Conservation (phyloP, 106 monocot genomes). For the Allium sativum region DNA sequence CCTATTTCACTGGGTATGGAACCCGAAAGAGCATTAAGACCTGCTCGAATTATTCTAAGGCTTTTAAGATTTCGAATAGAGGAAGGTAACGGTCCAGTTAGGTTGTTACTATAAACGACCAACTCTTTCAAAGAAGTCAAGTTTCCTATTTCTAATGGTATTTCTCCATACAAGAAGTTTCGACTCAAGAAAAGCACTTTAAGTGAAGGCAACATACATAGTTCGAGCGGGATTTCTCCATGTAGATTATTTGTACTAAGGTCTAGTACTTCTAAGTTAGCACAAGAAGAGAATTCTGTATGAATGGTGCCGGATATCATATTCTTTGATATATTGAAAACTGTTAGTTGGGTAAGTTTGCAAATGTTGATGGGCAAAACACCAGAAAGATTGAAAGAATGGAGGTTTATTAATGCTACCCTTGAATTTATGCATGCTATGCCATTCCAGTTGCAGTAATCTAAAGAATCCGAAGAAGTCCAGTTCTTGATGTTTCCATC, state of each 20-base stretch:
- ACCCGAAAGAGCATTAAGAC: conserved; percentile 51
- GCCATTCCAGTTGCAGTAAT: conserved; percentile 55
- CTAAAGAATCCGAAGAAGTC: conserved; percentile 17
- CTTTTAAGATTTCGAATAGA: conserved; percentile 34
- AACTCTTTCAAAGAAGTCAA: conserved; percentile 48
- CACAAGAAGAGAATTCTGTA: conserved; percentile 23
- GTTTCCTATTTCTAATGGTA: conserved; percentile 41
- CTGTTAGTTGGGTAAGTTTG: conserved; percentile 21
- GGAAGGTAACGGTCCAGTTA: conserved; percentile 54
- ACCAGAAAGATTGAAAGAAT: conserved; percentile 55
- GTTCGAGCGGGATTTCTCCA: conserved; percentile 39
- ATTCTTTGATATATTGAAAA: conserved; percentile 52
- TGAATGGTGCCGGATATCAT: conserved; percentile 43
- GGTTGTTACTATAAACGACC: conserved; percentile 76
- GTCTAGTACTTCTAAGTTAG: conserved; percentile 39
- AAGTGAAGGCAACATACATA: conserved; percentile 28
- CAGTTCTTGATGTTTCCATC: conserved; percentile 36
- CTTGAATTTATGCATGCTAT: conserved; percentile 23
- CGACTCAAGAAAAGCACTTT: conserved; percentile 59
- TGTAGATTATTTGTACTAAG: conserved; percentile 63
- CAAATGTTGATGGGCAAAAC: conserved; percentile 40
- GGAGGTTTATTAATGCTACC: conserved; percentile 54
- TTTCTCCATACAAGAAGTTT: conserved; percentile 54
- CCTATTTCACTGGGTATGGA: conserved; percentile 48
- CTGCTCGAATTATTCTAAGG: conserved; percentile 63